Conservation (phyloP, 352 stramenopile genomes). For the Phytophthora colocasiae region DNA sequence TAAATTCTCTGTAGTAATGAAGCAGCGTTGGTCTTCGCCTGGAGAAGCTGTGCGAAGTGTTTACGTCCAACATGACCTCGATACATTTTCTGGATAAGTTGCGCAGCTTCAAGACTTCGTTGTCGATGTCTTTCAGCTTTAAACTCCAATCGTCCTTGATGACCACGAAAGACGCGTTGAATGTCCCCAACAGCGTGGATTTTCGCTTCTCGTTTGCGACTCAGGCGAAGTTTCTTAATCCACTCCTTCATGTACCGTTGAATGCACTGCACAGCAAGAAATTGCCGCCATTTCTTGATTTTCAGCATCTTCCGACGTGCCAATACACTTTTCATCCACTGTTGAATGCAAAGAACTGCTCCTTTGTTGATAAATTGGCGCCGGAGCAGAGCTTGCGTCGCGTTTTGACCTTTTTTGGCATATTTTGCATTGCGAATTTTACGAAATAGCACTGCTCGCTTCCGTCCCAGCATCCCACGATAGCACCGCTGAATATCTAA, state of each 20-base stretch:
- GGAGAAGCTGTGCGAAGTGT: slow-evolving; percentile 26
- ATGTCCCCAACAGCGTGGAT: slow-evolving; percentile 45
- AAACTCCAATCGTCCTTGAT: slow-evolving; percentile 41
- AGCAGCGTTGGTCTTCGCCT: slow-evolving; percentile 47
- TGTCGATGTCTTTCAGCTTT: slow-evolving; percentile 38
- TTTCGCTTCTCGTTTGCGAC: slow-evolving; percentile 44
- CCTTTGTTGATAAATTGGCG: slow-evolving; percentile 54
- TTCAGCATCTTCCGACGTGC: slow-evolving; percentile 51
- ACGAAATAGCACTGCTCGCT: slow-evolving; percentile 62
- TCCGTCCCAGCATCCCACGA: slow-evolving; percentile 57
- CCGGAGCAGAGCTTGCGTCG: slow-evolving; percentile 55
- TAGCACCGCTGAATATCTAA: slow-evolving; percentile 50
- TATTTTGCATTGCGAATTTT: slow-evolving; percentile 70
- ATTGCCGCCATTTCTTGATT: slow-evolving; percentile 49
- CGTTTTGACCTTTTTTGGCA: slow-evolving; percentile 62
- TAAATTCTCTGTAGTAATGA: slow-evolving; percentile 57
- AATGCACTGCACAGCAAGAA: slow-evolving; percentile 53
- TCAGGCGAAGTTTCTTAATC: slow-evolving; percentile 45
- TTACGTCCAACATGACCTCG: slow-evolving; percentile 40
- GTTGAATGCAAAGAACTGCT: slow-evolving; percentile 53
- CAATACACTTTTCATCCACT: slow-evolving; percentile 53
- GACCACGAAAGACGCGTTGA: slow-evolving; percentile 59
- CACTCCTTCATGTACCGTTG: slow-evolving; percentile 63
- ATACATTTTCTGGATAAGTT: slow-evolving; percentile 48
- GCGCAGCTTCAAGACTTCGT: slow-evolving; percentile 32